Base-by-base conservation (phyloP, 139 green algal species). In the Ulvella scutata region DNA sequence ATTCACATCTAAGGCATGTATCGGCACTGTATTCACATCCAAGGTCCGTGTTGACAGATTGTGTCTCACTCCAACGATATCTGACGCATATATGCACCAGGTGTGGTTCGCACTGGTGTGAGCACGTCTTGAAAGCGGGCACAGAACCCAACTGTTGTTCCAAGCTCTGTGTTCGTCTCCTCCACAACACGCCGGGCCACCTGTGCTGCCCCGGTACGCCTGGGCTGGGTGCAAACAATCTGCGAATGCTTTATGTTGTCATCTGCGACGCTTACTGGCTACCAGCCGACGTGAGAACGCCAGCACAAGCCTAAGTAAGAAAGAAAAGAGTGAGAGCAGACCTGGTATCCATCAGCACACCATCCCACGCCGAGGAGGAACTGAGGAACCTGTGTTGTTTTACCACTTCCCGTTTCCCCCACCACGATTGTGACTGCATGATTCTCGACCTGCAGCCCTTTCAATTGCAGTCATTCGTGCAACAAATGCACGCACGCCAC, bases 311-410 rank as follows among this genome's bases (percentile, higher is more conserved):
- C 13, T 59, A 13, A 17, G 40, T 59, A 67, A 36, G 13, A 67
- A 67, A 26, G 13, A 67, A 23, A 59, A 13, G 17, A 59, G 13
- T 59, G 13, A 59, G 40, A 59, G 33, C 51, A 3, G 9, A 67
- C 51, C 51, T 67, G 51, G 1, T 67, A 67, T 29, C 51, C 51
- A 23, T 67, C 51, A 6, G 10, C 51, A 29, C 51, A 67, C 51
- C 51, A 67, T 13, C 51, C 51, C 13, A 26, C 51, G 31, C n/a
- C 10, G 51, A 36, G 51, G 17, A 90, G 72, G 72, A 81, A 91
- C 75, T 90, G 86, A 33, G 82, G 86, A 0, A 91, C 51, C 72
- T 90, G 83, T 37, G 86, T 92, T 29, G 88, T 92, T 78, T 92
- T 92, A 10, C 88, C 88, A 62, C 79, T 86, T 13, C 88, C 88